Evolutionary conservation across 2,329 filamentous ascomycete genomes (phyloP), one percentile per base, ranked within the genome.

Genomic region (Ceratocystis lukuohia): DNA sequence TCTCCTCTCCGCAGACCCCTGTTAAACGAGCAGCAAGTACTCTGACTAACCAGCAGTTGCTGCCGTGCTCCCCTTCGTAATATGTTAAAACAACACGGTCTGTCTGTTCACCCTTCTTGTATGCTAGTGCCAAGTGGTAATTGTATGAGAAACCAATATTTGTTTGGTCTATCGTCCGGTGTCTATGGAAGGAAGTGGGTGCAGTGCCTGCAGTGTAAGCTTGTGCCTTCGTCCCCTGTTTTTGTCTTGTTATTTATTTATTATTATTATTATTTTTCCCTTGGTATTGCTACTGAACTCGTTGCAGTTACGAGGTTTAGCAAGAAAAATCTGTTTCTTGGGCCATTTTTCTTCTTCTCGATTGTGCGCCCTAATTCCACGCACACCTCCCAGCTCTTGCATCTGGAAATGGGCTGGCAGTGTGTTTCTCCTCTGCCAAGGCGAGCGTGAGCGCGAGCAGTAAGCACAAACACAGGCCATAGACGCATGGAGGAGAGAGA

Each of bases 61-160:
- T 63, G 65, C 59, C 33, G 59, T 66, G 59, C 46, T 62, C 59
- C 45, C 59, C 30, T 63, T 53, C 15, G 65, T 66, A 66, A 66
- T 63, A 63, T 66, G 59, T 41, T 63, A 62, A 57, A 62, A 66
- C 46, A 66, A 50, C 59, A 45, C 45, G 22, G 33, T n/a, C 53
- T n/a, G 45, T 50, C 41, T 50, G 41, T 64, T 59, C 56, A 59
- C 56, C 56, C 15, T 59, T 59, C 56, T 10, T 59, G 20, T 37
- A 28, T 59, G 2, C 56, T 59, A 59, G 56, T 59, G 56, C 28
- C 28, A 59, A 59, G 56, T 59, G 56, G 25, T n/a, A 8, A 3
- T n/a, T 33, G 56, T 59, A 59, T 59, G 56, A 59, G 56, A 59
- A 59, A 4, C 12, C 56, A 59, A 59, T 59, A 59, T 59, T 59